Percentiles rank a stretch among this genome's conserved stretches.
These are phyloP conservation scores for Zea mays DNA, from an alignment of 176 grass and related monocot species.

Conservation along the genomic window Zm-B73-REFERENCE-NAM-5.0 NC_050100.1:118749001-118749500, in stretches of 20 bases:
- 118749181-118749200: conserved; percentile 36
- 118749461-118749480: background rate
- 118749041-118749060: conserved; percentile 9
- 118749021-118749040: conserved; percentile 16
- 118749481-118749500: background rate
- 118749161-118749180: conserved; percentile 35
- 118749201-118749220: conserved; percentile 20
- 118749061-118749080: background rate
- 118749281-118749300: conserved; percentile 5
- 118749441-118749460: background rate
- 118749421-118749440: conserved; percentile 45
- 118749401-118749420: conserved; percentile 68
- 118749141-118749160: background rate
- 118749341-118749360: conserved; percentile 9
- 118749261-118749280: conserved; percentile 36
- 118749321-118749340: background rate
- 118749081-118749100: conserved; percentile 28
- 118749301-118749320: conserved; percentile 12
- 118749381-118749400: conserved; percentile 68
- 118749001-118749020: background rate
- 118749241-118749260: conserved; percentile 79
- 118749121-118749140: conserved; percentile 20
- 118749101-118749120: conserved; percentile 36
- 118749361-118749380: conserved; percentile 71
- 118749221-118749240: conserved; percentile 84